Evolutionary conservation across 345 rosid species (phyloP).

Genomic region (Hibiscus mutabilis): DNA sequence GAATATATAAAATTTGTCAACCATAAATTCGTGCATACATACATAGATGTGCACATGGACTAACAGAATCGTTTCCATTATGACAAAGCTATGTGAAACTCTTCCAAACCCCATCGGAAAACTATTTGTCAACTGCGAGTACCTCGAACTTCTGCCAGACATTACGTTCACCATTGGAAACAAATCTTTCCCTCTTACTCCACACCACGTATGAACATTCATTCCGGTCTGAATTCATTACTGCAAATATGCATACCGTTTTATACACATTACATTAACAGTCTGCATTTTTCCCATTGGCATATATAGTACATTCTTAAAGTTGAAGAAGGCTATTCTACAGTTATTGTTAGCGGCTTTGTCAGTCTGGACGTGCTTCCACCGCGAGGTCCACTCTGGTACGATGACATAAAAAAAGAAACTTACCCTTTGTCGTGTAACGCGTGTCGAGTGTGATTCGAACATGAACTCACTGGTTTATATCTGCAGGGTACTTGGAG

Average conservation of each 20-base stretch:
- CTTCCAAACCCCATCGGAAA: conserved; percentile 43
- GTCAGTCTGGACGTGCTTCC: conserved; percentile 39
- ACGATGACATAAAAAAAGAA: background rate
- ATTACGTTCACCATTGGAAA: conserved; percentile 43
- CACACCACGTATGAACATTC: conserved; percentile 33
- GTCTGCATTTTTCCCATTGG: background rate
- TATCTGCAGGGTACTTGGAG: conserved; percentile 48
- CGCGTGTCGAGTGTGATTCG: background rate
- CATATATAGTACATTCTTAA: conserved; percentile 31
- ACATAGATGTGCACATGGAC: background rate
- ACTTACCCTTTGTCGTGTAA: background rate
- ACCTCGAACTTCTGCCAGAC: conserved; percentile 30
- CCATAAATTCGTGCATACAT: background rate
- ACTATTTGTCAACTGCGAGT: conserved; percentile 38
- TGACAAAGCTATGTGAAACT: conserved; percentile 41
- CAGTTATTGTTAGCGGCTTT: conserved; percentile 44
- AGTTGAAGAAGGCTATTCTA: conserved; percentile 27
- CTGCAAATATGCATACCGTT: too few relatives aligned
- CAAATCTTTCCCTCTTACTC: conserved; percentile 35
- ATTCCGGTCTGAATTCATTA: background rate
- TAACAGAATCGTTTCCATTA: background rate
- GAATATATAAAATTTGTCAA: too few relatives aligned
- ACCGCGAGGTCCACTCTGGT: conserved; percentile 60
- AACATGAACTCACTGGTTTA: background rate
- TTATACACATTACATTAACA: too few relatives aligned